phyloP scores from a whole-genome alignment of 257 asterid species.

The Jacaranda mimosifolia region DNA sequence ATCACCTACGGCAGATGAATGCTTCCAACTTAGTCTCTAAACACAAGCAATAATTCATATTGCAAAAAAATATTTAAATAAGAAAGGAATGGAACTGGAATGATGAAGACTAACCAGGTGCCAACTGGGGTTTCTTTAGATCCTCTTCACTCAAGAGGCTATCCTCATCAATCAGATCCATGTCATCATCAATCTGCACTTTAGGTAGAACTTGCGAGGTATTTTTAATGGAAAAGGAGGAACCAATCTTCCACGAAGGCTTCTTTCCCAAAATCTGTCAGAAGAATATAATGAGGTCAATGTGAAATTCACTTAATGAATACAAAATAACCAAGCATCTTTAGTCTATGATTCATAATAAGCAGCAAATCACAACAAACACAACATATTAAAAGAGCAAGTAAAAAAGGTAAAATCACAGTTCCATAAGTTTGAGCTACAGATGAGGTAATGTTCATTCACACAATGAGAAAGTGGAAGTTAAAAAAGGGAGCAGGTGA shows the following conservation, averaged over 20 bases:
- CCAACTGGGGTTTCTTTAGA: constrained; percentile 83
- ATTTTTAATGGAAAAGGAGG: constrained; percentile 83
- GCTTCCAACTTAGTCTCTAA: background rate
- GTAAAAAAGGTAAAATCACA: too few relatives aligned
- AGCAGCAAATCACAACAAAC: constrained; percentile 5
- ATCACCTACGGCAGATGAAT: constrained; percentile 56
- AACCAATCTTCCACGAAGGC: constrained; percentile 93
- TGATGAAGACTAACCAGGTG: constrained; percentile 58
- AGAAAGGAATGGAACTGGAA: background rate
- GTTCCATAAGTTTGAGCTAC: too few relatives aligned
- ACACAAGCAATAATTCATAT: too few relatives aligned
- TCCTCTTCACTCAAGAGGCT: constrained; percentile 94
- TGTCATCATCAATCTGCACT: constrained; percentile 81
- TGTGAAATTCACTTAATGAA: background rate
- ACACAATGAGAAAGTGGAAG: background rate
- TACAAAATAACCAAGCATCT: background rate
- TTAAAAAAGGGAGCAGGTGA: background rate
- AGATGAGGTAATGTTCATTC: too few relatives aligned
- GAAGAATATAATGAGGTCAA: background rate
- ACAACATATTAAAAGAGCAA: background rate
- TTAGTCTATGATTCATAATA: constrained; percentile 1
- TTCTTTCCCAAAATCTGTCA: constrained; percentile 76
- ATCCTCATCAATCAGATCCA: constrained; percentile 93
- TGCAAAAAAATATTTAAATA: too few relatives aligned
- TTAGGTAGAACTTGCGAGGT: constrained; percentile 58